Conservation (phyloP, 2,329 filamentous ascomycete species). For the Tetracladium maxilliforme region DNA sequence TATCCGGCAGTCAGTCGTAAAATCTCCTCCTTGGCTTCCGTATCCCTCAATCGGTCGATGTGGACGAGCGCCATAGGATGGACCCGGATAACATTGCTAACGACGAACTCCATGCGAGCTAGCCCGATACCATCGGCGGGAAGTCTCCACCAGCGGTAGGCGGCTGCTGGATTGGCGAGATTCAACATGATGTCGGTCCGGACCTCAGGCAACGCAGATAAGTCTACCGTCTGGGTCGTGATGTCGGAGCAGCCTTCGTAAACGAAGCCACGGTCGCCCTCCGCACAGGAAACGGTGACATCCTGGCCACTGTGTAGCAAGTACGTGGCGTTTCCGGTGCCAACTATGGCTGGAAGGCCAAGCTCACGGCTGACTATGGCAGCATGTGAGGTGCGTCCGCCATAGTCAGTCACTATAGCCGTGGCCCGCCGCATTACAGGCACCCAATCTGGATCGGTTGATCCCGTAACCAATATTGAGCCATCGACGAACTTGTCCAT, state of each 20-base stretch:
- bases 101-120: constrained; percentile 23
- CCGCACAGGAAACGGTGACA: constrained; percentile 21
- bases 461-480: too few species aligned
- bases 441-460: too few species aligned
- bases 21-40: constrained; percentile 12
- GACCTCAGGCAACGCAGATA: constrained; percentile 9
- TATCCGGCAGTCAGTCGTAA: constrained; percentile 15
- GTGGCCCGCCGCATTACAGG: too few species aligned
- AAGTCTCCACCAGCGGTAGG: constrained; percentile 23
- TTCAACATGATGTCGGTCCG: constrained; percentile 21
- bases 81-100: constrained; percentile 19
- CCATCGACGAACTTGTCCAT: too few species aligned
- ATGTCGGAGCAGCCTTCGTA: constrained; percentile 19
- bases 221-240: constrained; percentile 14
- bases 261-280: constrained; percentile 19
- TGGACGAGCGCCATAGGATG: constrained; percentile 20
- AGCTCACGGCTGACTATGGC: constrained; percentile 24
- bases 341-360: constrained; percentile 20
- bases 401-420: too few species aligned
- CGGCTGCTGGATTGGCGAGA: constrained; percentile 19
- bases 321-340: constrained; percentile 18
- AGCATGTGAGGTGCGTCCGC: constrained; percentile 24
- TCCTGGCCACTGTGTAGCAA: constrained; percentile 19
- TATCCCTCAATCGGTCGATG: constrained; percentile 15
- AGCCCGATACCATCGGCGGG: constrained; percentile 21